Evolutionary conservation across 78 protist species (phyloP).

Genomic region (Chrysochromulina parva): DNA sequence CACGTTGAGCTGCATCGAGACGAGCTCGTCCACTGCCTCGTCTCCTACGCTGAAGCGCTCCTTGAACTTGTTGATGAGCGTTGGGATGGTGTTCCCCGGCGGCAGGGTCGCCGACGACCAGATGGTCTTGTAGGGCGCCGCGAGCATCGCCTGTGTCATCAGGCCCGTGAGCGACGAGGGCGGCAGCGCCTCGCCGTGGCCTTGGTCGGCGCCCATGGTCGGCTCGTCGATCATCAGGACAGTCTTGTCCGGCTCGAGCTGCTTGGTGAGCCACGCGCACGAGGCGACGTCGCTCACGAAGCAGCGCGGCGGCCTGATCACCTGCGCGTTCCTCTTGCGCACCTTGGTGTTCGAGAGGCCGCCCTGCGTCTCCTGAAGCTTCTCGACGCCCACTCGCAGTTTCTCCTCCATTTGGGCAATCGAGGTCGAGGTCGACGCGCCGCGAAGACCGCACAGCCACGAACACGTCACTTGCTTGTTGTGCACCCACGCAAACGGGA

Average conservation of each 20-base stretch:
- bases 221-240: conserved; percentile 14
- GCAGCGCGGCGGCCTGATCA: background rate
- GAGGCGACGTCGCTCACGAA: background rate
- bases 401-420: conserved; percentile 1
- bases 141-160: background rate
- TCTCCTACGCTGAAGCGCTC: background rate
- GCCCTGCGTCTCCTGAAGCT: background rate
- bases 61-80: background rate
- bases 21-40: background rate
- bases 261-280: background rate
- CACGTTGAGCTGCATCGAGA: conserved; percentile 14
- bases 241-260: background rate
- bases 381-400: background rate
- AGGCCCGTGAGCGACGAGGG: background rate
- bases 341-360: background rate
- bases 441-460: conserved; percentile 5
- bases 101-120: background rate
- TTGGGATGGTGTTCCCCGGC: background rate
- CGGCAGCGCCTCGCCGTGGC: background rate
- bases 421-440: background rate
- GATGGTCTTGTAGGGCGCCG: background rate
- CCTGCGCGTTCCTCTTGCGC: conserved; percentile 4
- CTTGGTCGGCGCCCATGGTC: conserved; percentile 3
- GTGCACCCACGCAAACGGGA: conserved; percentile 27
- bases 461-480: background rate